Conservation (phyloP, 2,329 filamentous ascomycete genomes). For the Arthrobotrys sinensis region DNA sequence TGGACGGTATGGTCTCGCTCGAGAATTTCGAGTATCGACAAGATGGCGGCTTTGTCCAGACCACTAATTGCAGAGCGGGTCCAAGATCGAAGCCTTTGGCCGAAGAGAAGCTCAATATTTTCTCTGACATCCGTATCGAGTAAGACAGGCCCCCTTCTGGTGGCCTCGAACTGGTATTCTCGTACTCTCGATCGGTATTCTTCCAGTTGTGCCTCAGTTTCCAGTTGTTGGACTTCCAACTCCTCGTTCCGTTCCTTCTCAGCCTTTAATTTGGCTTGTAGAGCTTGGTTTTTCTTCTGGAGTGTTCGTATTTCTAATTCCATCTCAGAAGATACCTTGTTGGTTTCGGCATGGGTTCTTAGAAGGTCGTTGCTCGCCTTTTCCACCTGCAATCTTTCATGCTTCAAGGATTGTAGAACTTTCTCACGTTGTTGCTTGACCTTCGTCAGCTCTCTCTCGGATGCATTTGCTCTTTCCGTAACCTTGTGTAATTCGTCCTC, state of each 20-base stretch:
- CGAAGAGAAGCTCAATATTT: conserved; percentile 18
- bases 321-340: no score
- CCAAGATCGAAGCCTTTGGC: conserved; percentile 17
- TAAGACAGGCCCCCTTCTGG: conserved; percentile 10
- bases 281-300: not conserved
- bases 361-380: no score
- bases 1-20: not conserved
- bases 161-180: conserved; percentile 21
- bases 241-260: not conserved
- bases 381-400: no score
- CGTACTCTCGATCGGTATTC: conserved; percentile 3
- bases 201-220: not conserved
- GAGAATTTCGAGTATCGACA: not conserved
- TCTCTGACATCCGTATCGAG: conserved; percentile 33
- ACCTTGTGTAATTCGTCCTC: not conserved
- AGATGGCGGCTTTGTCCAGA: not conserved
- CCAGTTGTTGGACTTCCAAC: not conserved
- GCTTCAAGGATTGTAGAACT: no score
- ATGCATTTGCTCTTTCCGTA: not conserved
- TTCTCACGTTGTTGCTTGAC: not conserved
- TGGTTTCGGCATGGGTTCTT: no score
- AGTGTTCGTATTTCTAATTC: not conserved
- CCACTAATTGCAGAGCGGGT: conserved; percentile 10
- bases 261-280: not conserved
- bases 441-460: not conserved